Evolutionary conservation across 345 rosid species (phyloP), one percentile per base, ranked within the genome.

Genomic region (Arabis alpina): DNA sequence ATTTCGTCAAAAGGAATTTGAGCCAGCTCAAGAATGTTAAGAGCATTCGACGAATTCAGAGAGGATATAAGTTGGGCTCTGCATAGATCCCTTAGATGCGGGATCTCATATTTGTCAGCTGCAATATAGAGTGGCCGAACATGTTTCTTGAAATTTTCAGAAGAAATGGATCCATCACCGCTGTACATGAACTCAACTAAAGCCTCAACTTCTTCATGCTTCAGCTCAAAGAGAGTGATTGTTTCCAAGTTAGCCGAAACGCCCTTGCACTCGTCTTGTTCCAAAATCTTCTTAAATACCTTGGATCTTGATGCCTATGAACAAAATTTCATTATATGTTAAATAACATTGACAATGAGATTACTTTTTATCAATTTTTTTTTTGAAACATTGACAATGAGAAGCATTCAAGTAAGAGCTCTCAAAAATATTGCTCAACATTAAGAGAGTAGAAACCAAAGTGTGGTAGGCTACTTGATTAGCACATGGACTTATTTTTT

Each of bases 131-230:
- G 62, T 25, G 75, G 19, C 12, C 57, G 10, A 25, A 19, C 65
- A 13, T 73, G 59, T 56, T 72, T 15, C 53, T 39, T 28, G 5
- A 43, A 9, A 10, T 5, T 62, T 0, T 2, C 9, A 9, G 43
- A 45, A 54, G 36, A 32, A 28, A 64, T 2, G n/a, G 70, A 54
- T 5, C 54, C 47, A 42, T 28, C 16, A 30, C 1, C 6, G 39
- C 40, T 72, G 34, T 72, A 62, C 6, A 71, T 61, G 55, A 71
- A 71, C 39, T 71, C 55, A 43, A 63, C 55, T 1, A 72, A 55
- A 42, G 57, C 44, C 15, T 61, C 60, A 0, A 70, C 7, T 34
- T 70, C 67, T 40, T 41, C 25, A 0, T 61, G 53, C 14, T 55
- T 72, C 76, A 72, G 34, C 23, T 54, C 76, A 0, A 56, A 54